These are phyloP conservation scores for Nidularia pulvinata DNA, from an alignment of 768 basidiomycete genomes.

Conservation along the genomic window DNA sequence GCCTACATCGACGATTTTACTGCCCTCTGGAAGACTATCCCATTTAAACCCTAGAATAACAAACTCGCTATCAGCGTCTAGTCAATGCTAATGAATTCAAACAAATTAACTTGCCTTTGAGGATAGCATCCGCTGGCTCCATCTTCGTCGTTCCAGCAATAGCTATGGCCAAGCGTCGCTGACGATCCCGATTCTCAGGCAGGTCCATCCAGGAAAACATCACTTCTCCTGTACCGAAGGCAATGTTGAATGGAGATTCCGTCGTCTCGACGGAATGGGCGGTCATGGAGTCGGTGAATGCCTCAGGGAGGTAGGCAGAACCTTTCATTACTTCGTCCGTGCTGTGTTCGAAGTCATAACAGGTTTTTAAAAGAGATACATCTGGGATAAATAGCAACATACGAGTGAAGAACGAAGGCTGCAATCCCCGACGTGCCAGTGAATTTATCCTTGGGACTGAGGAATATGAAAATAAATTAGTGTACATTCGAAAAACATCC, in stretches of 20 bases:
- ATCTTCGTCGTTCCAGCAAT: slow-evolving; percentile 14
- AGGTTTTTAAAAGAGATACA: background rate
- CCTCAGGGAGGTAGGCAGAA: slow-evolving; percentile 26
- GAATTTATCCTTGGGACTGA: background rate
- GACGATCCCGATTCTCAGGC: slow-evolving; percentile 12
- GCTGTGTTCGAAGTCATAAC: slow-evolving; percentile 8
- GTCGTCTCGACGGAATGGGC: slow-evolving; percentile 18
- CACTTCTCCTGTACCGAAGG: slow-evolving; percentile 14
- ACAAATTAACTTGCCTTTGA: slow-evolving; percentile 8
- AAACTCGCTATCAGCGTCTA: background rate
- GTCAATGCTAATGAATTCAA: background rate
- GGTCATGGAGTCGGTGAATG: slow-evolving; percentile 21
- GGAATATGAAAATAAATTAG: background rate
- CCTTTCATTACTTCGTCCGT: slow-evolving; percentile 28
- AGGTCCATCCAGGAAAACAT: slow-evolving; percentile 22
- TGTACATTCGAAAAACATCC: background rate
- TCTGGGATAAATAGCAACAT: background rate
- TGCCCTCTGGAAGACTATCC: background rate
- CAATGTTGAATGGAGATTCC: slow-evolving; percentile 17
- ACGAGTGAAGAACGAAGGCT: slow-evolving; percentile 1
- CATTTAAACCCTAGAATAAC: background rate
- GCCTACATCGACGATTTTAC: background rate
- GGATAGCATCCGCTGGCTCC: slow-evolving; percentile 15
- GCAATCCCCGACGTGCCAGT: background rate
- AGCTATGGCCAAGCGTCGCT: slow-evolving; percentile 29